Evolutionary conservation across 139 green algal species (phyloP).

Genomic region (Chlamydomonas schloesseri): DNA sequence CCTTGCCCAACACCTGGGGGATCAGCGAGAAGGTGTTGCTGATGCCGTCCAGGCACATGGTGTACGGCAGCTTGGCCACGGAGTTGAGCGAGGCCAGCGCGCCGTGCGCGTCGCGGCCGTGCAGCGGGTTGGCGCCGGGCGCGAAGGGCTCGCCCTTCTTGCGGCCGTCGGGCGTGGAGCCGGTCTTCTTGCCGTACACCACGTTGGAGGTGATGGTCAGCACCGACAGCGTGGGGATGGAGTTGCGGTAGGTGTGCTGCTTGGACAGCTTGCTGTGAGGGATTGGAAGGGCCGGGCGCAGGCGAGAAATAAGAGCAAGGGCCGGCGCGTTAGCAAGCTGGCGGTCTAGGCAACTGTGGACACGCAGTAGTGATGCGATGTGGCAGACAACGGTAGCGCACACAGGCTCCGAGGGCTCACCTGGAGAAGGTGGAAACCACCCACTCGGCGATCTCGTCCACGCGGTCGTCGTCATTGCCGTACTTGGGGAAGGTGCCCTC

Average conservation of each 20-base stretch:
- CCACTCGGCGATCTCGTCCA: conserved; percentile 72
- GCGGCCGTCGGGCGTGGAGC: conserved; percentile 81
- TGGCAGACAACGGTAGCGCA: too few species aligned
- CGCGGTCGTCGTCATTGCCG: conserved; percentile 81
- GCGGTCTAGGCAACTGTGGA: too few species aligned
- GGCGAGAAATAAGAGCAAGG: too few species aligned
- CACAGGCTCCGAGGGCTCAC: too few species aligned
- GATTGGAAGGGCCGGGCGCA: too few species aligned
- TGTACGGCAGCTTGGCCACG: conserved; percentile 68
- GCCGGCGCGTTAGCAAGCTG: too few species aligned
- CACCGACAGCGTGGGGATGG: conserved; percentile 77
- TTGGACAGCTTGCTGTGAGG: conserved; percentile 55
- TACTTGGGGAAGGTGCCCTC: conserved; percentile 74
- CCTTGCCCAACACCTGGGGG: conserved; percentile 64
- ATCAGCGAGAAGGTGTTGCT: conserved; percentile 84
- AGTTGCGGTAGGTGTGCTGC: conserved; percentile 77
- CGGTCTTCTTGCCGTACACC: conserved; percentile 73
- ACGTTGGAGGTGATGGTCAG: conserved; percentile 88
- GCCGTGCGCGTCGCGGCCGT: conserved; percentile 75
- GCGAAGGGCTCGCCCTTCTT: conserved; percentile 77
- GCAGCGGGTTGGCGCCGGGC: conserved; percentile 77
- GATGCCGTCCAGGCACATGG: conserved; percentile 76
- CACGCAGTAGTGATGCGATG: too few species aligned
- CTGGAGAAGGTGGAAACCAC: conserved; percentile 64
- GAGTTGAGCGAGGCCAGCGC: conserved; percentile 78